Evolutionary conservation across 768 basidiomycete genomes (phyloP).

Genomic region (Pleurotus platypus): DNA sequence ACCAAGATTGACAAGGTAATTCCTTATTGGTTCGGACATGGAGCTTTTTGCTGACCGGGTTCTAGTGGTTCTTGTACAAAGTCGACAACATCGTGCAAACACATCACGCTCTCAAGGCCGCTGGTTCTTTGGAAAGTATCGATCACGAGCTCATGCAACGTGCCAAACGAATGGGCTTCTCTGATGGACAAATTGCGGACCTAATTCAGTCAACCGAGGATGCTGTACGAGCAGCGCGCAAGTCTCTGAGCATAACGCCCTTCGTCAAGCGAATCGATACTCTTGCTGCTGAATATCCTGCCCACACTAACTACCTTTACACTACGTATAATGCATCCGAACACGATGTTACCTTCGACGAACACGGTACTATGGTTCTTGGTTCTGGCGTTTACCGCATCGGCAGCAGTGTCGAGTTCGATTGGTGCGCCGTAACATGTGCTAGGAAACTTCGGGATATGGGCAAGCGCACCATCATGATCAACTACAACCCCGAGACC

Average conservation of each 20-base stretch:
- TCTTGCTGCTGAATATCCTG: conserved; percentile 96
- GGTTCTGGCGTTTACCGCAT: conserved; percentile 98
- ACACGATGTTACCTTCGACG: conserved; percentile 94
- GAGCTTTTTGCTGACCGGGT: background rate
- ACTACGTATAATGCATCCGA: conserved; percentile 97
- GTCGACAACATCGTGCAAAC: conserved; percentile 98
- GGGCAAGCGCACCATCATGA: conserved; percentile 96
- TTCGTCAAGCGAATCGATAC: conserved; percentile 99
- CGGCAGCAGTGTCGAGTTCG: conserved; percentile 97
- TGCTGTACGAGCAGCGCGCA: conserved; percentile 79
- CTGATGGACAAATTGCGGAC: conserved; percentile 88
- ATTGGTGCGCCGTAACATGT: conserved; percentile 99
- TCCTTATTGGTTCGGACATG: background rate
- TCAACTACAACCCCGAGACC: conserved; percentile 99
- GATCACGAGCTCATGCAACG: conserved; percentile 75
- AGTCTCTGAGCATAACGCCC: conserved; percentile 84
- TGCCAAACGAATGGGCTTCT: conserved; percentile 94
- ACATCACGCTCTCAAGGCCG: conserved; percentile 67
- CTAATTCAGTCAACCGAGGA: conserved; percentile 73
- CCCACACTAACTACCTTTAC: conserved; percentile 98
- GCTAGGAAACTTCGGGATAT: conserved; percentile 88
- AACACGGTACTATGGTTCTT: conserved; percentile 98
- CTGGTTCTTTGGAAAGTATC: conserved; percentile 65
- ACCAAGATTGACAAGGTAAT: conserved; percentile 96
- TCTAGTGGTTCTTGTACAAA: conserved; percentile 96